Base-by-base conservation (phyloP, 2,329 filamentous ascomycete species). In the Fusarium sambucinum region DNA sequence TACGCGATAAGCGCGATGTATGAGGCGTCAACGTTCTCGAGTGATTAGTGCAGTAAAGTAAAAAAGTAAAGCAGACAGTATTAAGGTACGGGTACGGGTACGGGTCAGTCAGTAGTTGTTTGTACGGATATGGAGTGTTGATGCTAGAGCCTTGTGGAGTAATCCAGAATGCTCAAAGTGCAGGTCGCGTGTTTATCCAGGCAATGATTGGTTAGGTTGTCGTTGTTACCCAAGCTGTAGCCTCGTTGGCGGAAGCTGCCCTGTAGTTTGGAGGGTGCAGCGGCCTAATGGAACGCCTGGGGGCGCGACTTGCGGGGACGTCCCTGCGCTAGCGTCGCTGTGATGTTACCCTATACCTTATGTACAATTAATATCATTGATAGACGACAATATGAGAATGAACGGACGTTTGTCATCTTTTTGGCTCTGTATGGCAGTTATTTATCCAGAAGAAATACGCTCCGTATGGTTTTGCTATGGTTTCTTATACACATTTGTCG, bases 91-190 rank as follows among this genome's bases (percentile, higher is more conserved):
- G 35, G 37, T 14, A 40, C 30, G 6, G 21, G 40, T 25, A 48
- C 12, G 45, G 45, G 13, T 38, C 35, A 38, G 38, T 41, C 14
- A 55, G 46, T 59, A 30, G 55, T 55, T 54, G 59, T 57, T 42
- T 46, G 46, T 42, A 46, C n/a, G 42, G 40, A 16, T 38, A 35
- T n/a, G 21, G 40, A 42, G 55, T 53, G 33, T 55, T 42, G 62
- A 55, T 70, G 50, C 23, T 63, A 45, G 51, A 70, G 66, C 66
- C 62, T 69, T 67, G 61, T 66, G 66, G 66, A 69, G 66, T 47
- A 53, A 27, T 29, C 13, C 23, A 21, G 19, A 51, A 33, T 51
- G 47, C 47, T 40, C 38, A 57, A 51, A 57, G 54, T 67, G 61
- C 35, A 35, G 42, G 53, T 70, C 66, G 66, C 53, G 66, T 70